Evolutionary conservation across 139 green algal species (phyloP).

Genomic region (Zygnema circumcarinatum): DNA sequence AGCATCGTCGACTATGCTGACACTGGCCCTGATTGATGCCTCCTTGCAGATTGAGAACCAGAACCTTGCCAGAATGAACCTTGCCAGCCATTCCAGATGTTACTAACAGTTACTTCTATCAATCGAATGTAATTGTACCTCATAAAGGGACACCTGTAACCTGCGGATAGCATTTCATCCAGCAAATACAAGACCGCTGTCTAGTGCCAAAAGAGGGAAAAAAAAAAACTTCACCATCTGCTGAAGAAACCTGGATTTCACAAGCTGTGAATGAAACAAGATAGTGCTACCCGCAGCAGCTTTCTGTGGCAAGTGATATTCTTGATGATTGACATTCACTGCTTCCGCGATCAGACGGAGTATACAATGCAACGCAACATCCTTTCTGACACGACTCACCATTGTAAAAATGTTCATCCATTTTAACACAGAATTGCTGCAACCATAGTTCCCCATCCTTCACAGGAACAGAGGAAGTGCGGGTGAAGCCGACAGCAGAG

Average conservation of each 20-base stretch:
- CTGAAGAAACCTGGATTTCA: background rate
- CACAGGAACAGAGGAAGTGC: background rate
- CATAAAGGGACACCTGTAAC: background rate
- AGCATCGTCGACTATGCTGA: background rate
- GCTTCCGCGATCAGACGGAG: background rate
- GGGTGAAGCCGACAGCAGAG: too few species aligned
- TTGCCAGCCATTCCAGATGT: background rate
- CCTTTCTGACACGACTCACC: too few species aligned
- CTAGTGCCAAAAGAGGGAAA: background rate
- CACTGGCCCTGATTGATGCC: background rate
- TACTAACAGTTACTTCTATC: background rate
- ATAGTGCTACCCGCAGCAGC: too few species aligned
- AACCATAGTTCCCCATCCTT: conserved; percentile 17
- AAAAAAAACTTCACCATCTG: conserved; percentile 2
- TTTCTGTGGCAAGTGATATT: background rate
- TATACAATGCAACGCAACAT: background rate
- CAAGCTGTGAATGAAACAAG: too few species aligned
- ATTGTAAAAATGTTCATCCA: conserved; percentile 36
- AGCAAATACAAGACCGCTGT: background rate
- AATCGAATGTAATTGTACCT: background rate
- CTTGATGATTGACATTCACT: background rate
- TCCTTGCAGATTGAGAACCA: background rate
- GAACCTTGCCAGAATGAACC: background rate
- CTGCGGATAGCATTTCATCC: background rate
- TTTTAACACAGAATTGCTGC: conserved; percentile 21